Evolutionary conservation across 768 basidiomycete species (phyloP), one percentile per base, ranked within the genome.

Genomic region (Coprinopsis cinerea): DNA sequence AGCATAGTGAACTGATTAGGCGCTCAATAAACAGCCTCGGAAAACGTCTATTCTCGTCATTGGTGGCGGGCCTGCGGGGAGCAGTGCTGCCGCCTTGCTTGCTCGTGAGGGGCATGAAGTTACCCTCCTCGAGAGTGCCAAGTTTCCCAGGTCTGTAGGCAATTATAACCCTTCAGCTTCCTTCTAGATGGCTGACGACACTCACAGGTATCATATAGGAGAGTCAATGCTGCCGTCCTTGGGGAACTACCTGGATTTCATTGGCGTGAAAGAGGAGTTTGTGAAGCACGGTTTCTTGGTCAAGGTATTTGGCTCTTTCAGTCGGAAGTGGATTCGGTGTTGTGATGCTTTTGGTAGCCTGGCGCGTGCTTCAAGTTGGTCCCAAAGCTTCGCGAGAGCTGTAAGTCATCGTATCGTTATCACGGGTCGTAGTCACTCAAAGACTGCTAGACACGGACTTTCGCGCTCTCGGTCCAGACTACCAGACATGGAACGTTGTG

Each of bases 401-500:
- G 81, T 82, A 57, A 53, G 81, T 36, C 27, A 23, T 25, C n/a
- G 7, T 1, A 6, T 7, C 2, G 18, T 47, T 45, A 15, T 32
- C 37, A 28, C 27, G 17, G 10, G 5, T 28, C 36, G 1, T 24
- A 24, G 15, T 20, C 18, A 44, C 42, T 9, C n/a, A 46, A 26
- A 11, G 22, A 36, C 36, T 10, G 17, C n/a, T 48, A 82, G 79
- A 81, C 58, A 76, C 81, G 2, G 77, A 83, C 57, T 83, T 84
- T 55, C 63, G 79, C 52, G 70, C 72, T 10, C 59, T 74, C 3
- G 76, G 77, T 47, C 70, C 70, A 5, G 56, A 62, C 1, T 80
- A 81, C 49, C 64, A 61, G 42, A 65, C 82, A 0, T 84, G 81
- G 81, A 83, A 85, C 57, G 80, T 85, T 51, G 79, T 78, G 49